Evolutionary conservation across 306 rosid genomes (phyloP), one percentile per base, ranked within the genome.

Genomic region (Bauhinia variegata): DNA sequence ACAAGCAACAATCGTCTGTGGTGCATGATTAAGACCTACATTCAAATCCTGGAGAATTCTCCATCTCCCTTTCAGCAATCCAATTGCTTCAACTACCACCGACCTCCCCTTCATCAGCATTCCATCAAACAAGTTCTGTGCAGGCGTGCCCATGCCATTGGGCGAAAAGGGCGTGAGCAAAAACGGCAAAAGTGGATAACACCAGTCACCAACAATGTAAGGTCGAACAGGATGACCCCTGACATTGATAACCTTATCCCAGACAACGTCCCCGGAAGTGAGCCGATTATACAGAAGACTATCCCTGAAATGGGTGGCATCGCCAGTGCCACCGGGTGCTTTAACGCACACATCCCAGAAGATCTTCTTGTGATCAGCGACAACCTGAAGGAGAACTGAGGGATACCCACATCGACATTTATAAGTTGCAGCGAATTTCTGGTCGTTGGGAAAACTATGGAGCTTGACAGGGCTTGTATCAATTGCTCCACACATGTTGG

Each of bases 341-440:
- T 86, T 93, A 0, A 93, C 96, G 28, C 99, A 93, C 10, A 93
- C 96, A 32, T 93, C 99, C 99, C 97, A 93, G 76, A 90, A 89
- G 60, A 93, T 86, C 43, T 83, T 89, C 79, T 88, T 88, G 64
- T 89, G 95, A 63, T 93, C 95, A 0, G 96, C 88, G 7, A 93
- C 89, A 5, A 93, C 95, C 84, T 89, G 90, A 28, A 93, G 96
- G n/a, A 81, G 85, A n/a, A 93, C 82, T 0, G 92, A 77, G 7
- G 85, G 78, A 76, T 63, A 89, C 8, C 97, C 95, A 30, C 78
- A 80, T 23, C 80, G 78, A 57, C 86, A 89, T 53, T 68, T 81
- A 74, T 87, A 93, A 8, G 70, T 78, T 2, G 66, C 48, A 1
- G 87, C 47, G 11, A 82, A 52, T 7, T 79, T 76, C 17, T 71